Evolutionary conservation across 768 basidiomycete species (phyloP).

Genomic region (Tephrocybe sp.): DNA sequence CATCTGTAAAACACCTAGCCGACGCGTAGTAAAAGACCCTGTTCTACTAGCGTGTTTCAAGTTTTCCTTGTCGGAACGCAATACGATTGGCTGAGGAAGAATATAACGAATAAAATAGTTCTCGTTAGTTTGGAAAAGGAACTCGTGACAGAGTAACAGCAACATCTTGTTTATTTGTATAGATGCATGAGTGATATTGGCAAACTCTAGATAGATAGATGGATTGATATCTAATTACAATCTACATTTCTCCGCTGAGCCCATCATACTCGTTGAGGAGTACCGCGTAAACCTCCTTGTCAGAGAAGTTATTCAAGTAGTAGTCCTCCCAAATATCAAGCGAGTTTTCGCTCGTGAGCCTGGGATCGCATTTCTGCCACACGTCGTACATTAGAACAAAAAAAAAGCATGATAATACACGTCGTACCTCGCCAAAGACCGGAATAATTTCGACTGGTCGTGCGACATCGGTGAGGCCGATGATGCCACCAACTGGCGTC

Average conservation of each 20-base stretch:
- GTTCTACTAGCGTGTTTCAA: no score
- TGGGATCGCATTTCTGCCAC: background rate
- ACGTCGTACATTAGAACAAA: background rate
- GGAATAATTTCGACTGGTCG: background rate
- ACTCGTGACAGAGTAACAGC: no score
- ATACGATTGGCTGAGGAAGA: no score
- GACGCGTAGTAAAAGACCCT: no score
- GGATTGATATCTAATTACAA: background rate
- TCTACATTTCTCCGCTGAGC: no score
- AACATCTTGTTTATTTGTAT: background rate
- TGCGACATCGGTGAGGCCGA: background rate
- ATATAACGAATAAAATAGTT: no score
- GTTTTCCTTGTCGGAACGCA: no score
- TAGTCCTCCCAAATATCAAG: background rate
- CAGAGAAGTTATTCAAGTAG: slow-evolving; percentile 3
- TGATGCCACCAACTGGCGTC: background rate
- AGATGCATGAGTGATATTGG: background rate
- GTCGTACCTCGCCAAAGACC: background rate
- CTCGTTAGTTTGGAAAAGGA: no score
- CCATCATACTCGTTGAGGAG: background rate
- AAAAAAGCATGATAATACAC: background rate
- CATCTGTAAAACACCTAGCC: no score
- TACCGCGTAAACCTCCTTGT: slow-evolving; percentile 1
- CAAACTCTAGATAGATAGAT: no score
- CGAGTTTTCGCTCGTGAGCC: background rate